Percentiles rank a stretch among this genome's conserved stretches.
Evolutionary conservation across 73 alveolate species (phyloP).

Genomic region (Breviolum minutum): DNA sequence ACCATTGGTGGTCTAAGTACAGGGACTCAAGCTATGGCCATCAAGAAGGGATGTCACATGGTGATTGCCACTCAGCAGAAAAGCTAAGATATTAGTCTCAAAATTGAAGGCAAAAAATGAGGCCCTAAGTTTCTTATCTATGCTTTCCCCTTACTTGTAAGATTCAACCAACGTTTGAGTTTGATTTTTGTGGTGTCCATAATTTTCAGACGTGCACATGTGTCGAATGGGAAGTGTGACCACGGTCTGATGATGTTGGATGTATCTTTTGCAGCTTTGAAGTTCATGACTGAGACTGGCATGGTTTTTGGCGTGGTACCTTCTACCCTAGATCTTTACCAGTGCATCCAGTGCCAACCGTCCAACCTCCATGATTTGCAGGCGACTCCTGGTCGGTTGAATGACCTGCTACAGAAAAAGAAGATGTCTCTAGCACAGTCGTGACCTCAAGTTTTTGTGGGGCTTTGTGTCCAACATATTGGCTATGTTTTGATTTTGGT

Average conservation of each 20-base stretch:
- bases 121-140: background rate
- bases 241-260: too few relatives aligned
- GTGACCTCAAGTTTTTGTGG: background rate
- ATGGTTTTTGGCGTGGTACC: too few relatives aligned
- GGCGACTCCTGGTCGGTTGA: constrained; percentile 96
- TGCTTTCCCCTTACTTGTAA: background rate
- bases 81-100: background rate
- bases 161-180: background rate
- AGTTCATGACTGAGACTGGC: too few relatives aligned
- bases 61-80: constrained; percentile 40
- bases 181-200: background rate
- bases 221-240: too few relatives aligned
- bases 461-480: background rate
- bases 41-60: constrained; percentile 85
- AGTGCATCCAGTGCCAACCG: too few relatives aligned
- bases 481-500: background rate
- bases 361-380: background rate
- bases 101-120: too few relatives aligned
- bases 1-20: constrained; percentile 94
- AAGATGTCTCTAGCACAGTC: constrained; percentile 97
- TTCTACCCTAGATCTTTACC: too few relatives aligned
- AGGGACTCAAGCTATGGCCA: constrained; percentile 97
- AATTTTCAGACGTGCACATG: too few relatives aligned
- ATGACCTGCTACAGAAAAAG: constrained; percentile 92
- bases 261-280: too few relatives aligned